These are phyloP conservation scores for Mucor circinelloides DNA, from an alignment of 371 early-diverging fungal species.

Conservation along the genomic window DNA sequence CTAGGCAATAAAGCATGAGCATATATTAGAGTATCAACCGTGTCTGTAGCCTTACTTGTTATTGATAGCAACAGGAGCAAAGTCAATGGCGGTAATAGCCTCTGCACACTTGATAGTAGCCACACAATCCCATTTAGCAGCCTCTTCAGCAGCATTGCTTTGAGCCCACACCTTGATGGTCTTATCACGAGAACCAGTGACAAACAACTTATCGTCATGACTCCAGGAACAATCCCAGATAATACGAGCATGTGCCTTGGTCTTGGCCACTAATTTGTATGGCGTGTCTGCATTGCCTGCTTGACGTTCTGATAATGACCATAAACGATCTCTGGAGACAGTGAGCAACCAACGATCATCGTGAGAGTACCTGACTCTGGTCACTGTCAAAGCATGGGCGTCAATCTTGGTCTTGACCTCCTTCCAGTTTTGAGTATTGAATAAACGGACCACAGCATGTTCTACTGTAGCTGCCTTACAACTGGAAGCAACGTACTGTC, in stretches of 20 bases:
- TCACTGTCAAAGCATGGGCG: conserved; percentile 88
- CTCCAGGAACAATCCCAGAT: conserved; percentile 93
- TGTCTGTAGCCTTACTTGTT: conserved; percentile 29
- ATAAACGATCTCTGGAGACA: conserved; percentile 89
- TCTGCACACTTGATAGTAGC: conserved; percentile 72
- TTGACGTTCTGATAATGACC: conserved; percentile 75
- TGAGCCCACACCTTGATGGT: conserved; percentile 82
- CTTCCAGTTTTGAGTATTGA: conserved; percentile 73
- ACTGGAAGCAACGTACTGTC: conserved; percentile 77
- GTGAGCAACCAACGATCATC: conserved; percentile 73
- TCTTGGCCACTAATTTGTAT: conserved; percentile 59
- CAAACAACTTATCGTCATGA: conserved; percentile 79
- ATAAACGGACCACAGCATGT: conserved; percentile 79
- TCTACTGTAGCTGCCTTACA: conserved; percentile 81
- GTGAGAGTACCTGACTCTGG: conserved; percentile 78
- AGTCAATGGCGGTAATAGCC: conserved; percentile 81
- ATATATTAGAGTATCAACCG: not conserved
- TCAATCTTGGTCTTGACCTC: conserved; percentile 61
- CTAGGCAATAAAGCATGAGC: conserved; percentile 30
- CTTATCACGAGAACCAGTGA: conserved; percentile 93
- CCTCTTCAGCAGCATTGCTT: not conserved
- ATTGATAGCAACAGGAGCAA: conserved; percentile 57
- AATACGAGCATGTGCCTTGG: conserved; percentile 92
- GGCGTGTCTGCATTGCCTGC: conserved; percentile 47
- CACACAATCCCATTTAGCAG: conserved; percentile 40